A percentile compares a stretch with the other conserved stretches of the same genome.
Conservation (phyloP, 2,329 filamentous ascomycete genomes). For the Achaetomium macrosporum region DNA sequence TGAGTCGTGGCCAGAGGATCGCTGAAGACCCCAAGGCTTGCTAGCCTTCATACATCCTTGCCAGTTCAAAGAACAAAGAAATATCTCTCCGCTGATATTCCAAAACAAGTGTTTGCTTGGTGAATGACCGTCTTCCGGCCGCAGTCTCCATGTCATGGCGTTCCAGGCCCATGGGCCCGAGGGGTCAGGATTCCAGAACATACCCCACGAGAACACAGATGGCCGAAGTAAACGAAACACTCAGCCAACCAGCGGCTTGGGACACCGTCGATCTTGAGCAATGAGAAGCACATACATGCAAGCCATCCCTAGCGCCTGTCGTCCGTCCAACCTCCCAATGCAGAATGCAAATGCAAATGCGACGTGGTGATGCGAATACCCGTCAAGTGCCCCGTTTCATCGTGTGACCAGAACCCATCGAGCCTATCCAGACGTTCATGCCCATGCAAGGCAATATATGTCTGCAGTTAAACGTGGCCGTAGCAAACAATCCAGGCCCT, state of each 20-base stretch:
- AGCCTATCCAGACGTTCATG: slow-evolving; percentile 14
- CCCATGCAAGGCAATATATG: slow-evolving; percentile 20
- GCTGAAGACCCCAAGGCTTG: neutral
- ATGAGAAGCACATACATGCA: slow-evolving; percentile 8
- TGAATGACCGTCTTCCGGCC: too few relatives aligned
- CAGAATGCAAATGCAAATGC: slow-evolving; percentile 8
- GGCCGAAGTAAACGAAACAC: slow-evolving; percentile 5
- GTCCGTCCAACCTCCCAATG: slow-evolving; percentile 8
- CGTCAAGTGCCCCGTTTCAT: slow-evolving; percentile 10
- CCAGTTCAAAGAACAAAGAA: too few relatives aligned
- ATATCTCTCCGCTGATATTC: neutral
- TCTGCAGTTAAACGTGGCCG: slow-evolving; percentile 17
- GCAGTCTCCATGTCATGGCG: neutral
- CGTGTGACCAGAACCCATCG: slow-evolving; percentile 5
- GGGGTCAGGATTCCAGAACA: too few relatives aligned
- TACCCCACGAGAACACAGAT: slow-evolving; percentile 1
- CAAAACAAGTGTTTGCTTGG: neutral
- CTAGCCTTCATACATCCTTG: neutral
- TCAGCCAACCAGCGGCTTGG: slow-evolving; percentile 1
- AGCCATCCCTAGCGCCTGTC: slow-evolving; percentile 8
- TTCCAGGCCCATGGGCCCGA: neutral
- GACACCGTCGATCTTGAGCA: slow-evolving; percentile 1
- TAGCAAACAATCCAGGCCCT: slow-evolving; percentile 15
- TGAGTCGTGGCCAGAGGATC: neutral
- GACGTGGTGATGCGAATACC: slow-evolving; percentile 12